Conservation (phyloP, 73 alveolate genomes). For the Chromera velia region DNA sequence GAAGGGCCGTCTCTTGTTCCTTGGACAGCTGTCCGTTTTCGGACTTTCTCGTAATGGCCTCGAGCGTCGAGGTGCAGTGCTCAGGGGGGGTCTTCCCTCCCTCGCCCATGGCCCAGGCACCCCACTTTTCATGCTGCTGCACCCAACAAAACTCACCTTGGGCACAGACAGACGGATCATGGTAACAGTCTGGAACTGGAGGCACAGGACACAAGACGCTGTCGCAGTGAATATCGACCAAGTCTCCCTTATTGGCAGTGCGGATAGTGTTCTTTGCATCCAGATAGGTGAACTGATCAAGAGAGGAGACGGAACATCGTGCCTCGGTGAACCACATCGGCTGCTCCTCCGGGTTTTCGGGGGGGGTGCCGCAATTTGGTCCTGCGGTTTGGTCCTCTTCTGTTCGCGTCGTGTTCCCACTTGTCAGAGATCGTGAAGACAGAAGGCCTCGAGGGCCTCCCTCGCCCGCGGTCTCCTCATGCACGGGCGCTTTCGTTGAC, state of each 20-base stretch:
- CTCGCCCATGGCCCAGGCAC: slow-evolving; percentile 35
- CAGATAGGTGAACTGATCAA: slow-evolving; percentile 8
- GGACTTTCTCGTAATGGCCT: no score
- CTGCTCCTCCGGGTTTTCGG: slow-evolving; percentile 14
- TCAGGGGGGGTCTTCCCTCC: slow-evolving; percentile 16
- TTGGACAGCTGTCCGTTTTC: no score
- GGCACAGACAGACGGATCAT: slow-evolving; percentile 10
- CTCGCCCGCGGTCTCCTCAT: no score
- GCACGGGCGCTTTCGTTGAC: no score
- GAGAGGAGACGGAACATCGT: slow-evolving; percentile 10
- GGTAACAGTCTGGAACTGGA: slow-evolving; percentile 15
- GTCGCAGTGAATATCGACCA: slow-evolving; percentile 25
- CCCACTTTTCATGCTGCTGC: slow-evolving; percentile 28
- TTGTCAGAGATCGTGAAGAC: slow-evolving; percentile 4
- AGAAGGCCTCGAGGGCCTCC: slow-evolving; percentile 8
- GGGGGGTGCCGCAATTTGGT: not conserved
- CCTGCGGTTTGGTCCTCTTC: not conserved
- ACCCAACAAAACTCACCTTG: slow-evolving; percentile 29
- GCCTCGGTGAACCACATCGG: slow-evolving; percentile 29
- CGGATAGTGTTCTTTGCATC: not conserved
- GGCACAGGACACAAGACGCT: slow-evolving; percentile 21
- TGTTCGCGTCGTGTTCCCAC: not conserved
- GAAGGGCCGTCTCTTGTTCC: no score
- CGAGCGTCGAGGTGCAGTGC: slow-evolving; percentile 1
- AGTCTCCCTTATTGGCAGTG: slow-evolving; percentile 4